Conservation (phyloP, 1,284 basidiomycete genomes). For the Heterobasidion occidentale region DNA sequence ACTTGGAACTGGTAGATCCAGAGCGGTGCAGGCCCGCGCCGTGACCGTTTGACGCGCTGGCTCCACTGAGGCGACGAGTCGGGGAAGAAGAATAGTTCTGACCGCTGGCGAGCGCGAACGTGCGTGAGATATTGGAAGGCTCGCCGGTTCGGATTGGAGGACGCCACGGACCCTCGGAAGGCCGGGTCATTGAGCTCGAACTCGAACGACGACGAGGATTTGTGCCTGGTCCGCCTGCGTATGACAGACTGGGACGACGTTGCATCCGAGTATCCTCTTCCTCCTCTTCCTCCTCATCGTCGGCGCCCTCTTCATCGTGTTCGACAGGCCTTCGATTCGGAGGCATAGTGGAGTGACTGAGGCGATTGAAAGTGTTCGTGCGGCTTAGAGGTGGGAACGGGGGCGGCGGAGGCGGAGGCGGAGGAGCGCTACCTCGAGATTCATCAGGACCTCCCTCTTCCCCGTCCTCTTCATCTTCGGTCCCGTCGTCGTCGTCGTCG, state of each 20-base stretch:
- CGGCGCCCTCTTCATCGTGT: not conserved
- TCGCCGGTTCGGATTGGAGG: conserved; percentile 3
- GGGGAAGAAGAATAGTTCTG: conserved; percentile 7
- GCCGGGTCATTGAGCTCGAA: conserved; percentile 5
- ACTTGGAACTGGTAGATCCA: conserved; percentile 7
- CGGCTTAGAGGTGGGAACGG: not conserved
- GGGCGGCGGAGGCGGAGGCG: not conserved
- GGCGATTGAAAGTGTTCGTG: not conserved
- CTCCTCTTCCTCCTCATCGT: conserved; percentile 1
- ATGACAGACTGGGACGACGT: conserved; percentile 3
- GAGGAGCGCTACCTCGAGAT: not conserved
- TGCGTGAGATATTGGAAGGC: conserved; percentile 14
- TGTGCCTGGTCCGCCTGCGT: not conserved
- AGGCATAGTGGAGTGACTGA: not conserved
- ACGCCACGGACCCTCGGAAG: conserved; percentile 4
- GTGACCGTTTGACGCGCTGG: conserved; percentile 3
- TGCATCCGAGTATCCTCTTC: not conserved
- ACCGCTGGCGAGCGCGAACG: conserved; percentile 9
- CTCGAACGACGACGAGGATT: conserved; percentile 9
- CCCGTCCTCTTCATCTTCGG: conserved; percentile 5
- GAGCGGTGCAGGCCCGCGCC: conserved; percentile 8
- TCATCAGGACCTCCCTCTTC: not conserved
- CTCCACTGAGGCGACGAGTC: conserved; percentile 10
- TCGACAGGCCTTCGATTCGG: not conserved
- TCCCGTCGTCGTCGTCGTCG: not conserved